Base-by-base conservation (phyloP, 331 rosid species). In the Quercus phellos region DNA sequence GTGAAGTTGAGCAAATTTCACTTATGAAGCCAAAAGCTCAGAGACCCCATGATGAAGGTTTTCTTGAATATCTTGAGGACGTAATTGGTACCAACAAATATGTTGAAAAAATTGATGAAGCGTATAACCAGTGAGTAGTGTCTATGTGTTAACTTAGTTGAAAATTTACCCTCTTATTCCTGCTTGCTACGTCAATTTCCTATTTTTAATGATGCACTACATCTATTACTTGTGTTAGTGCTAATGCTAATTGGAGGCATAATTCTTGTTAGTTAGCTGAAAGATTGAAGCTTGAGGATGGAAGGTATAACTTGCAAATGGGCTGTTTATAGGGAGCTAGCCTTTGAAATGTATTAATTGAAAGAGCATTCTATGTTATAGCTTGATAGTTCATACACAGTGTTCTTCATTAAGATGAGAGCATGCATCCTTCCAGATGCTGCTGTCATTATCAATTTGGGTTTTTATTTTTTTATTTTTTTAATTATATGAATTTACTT, bases 1-100 rank as follows among this genome's bases (percentile, higher is more conserved):
- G 99, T 54, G 97, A 94, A 74, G 99, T 94, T 17, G 98, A 94
- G 83, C 99, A 76, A 32, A 32, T 32, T 32, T 32, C 35, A 32
- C 35, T 32, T 32, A 32, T 32, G 35, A 32, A 32, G 35, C 35
- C 6, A 32, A 32, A 32, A 32, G 6, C 35, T 1, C 0, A 32
- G 1, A 1, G 6, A 32, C 1, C 6, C 35, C 35, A 32, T 32
- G 35, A 32, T 32, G 35, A 32, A 32, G 35, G 35, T 5, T 32
- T 32, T 32, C 35, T 32, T 32, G 35, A 32, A 32, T 32, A 32
- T 32, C 35, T 32, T 32, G 35, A 32, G 35, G 35, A 32, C 35
- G 0, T 32, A 4, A 4, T 4, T 32, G 35, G 35, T 32, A 4
- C 35, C 1, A 32, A 1, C 6, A 32, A 32, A 32, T 32, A 32